These are phyloP conservation scores for Hypoxylon sp. DNA, from an alignment of 2,329 filamentous ascomycete genomes.

Conservation along the genomic window DNA sequence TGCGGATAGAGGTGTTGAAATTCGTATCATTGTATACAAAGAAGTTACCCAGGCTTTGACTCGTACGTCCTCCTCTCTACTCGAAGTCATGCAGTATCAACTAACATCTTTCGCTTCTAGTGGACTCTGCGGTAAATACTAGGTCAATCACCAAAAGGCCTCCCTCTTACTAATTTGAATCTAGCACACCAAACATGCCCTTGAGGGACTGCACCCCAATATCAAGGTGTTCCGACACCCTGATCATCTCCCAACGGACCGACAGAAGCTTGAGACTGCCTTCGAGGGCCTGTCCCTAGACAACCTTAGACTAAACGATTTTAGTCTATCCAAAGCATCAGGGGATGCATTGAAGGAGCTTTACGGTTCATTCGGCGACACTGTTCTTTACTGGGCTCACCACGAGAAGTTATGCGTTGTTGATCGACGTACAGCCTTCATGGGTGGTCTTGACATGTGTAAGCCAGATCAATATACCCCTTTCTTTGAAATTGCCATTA, in stretches of 20 bases:
- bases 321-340: constrained; percentile 71
- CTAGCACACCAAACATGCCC: constrained; percentile 78
- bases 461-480: constrained; percentile 37
- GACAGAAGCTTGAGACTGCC: constrained; percentile 72
- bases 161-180: constrained; percentile 36
- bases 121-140: constrained; percentile 56
- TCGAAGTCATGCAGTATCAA: too few relatives aligned
- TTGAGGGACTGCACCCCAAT: constrained; percentile 82
- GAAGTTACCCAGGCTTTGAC: constrained; percentile 85
- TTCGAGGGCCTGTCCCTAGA: constrained; percentile 57
- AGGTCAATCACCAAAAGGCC: constrained; percentile 37
- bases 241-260: constrained; percentile 78
- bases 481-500: constrained; percentile 37
- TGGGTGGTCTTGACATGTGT: constrained; percentile 90
- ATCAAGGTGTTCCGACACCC: constrained; percentile 91
- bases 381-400: constrained; percentile 91
- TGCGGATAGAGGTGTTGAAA: constrained; percentile 82
- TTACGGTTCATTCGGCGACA: constrained; percentile 82
- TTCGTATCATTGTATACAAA: constrained; percentile 92
- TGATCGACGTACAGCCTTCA: constrained; percentile 82
- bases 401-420: constrained; percentile 90
- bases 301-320: constrained; percentile 49
- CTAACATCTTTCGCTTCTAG: too few relatives aligned
- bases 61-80: constrained; percentile 66
- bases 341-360: constrained; percentile 77